Evolutionary conservation across 345 rosid genomes (phyloP), one percentile per base, ranked within the genome.

Genomic region (Salix purpurea): DNA sequence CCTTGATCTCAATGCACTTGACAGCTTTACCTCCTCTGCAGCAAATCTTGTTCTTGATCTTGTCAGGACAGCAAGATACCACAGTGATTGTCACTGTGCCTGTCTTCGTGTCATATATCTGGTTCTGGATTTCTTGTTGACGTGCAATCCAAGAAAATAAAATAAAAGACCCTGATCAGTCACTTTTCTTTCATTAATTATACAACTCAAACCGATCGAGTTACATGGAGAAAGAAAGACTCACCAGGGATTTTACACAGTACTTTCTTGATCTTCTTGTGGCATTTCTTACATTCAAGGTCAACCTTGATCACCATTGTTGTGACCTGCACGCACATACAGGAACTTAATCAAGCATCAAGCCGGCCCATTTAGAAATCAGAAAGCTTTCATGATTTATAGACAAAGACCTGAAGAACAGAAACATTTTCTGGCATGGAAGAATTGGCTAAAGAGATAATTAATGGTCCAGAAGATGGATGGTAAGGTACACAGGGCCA

Each of bases 41-140:
- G 65, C 86, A 83, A 14, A 91, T 75, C 79, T 91, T 90, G 74
- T 86, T 82, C 79, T 79, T 85, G 21, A 94, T 84, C 83, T 76
- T 88, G 67, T 92, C 97, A 7, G 98, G 98, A 72, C 86, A 83
- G 79, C 98, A 92, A 73, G 96, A 90, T 26, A 89, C 88, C 34
- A 95, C 97, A 8, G 84, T 95, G 83, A 95, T 85, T 56, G 68
- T 78, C 78, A 81, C 97, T 5, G 74, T 84, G 81, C 91, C 89
- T 5, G 81, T 46, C 86, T 95, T 93, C 76, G 89, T 94, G 72
- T 95, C 89, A 54, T 82, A 93, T 6, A 80, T 4, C 83, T 88
- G 93, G 84, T 83, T 88, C 79, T 68, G 61, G 12, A 80, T 80
- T 72, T 80, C 83, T 95, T 88, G 90, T 81, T 76, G 90, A 64